Percentiles rank a stretch among this genome's conserved stretches.
Conservation (phyloP, 306 rosid genomes). For the Alnus glutinosa region DNA sequence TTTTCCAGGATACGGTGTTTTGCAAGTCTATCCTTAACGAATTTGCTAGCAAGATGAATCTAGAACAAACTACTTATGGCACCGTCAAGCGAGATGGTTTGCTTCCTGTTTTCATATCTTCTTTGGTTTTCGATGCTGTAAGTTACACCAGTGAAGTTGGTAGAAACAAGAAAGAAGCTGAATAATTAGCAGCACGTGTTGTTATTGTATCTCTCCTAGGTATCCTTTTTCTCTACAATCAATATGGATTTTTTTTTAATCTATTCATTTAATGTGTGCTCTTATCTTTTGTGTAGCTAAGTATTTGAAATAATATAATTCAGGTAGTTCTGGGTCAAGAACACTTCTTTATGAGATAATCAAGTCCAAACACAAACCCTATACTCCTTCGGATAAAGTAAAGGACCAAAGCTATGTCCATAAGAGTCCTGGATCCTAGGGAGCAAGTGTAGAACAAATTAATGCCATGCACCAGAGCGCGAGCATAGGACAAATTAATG, state of each 20-base stretch:
- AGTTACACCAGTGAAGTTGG: constrained; percentile 34
- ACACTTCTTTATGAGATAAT: constrained; percentile 22
- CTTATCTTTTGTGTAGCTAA: too few relatives aligned
- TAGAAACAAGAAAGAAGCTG: constrained; percentile 60
- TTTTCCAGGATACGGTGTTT: constrained; percentile 12
- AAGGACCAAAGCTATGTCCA: not conserved
- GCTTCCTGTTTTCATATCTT: constrained; percentile 39
- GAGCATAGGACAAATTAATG: not conserved
- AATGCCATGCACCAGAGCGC: not conserved
- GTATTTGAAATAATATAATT: too few relatives aligned
- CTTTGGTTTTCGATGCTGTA: constrained; percentile 49
- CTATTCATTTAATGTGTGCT: constrained; percentile 12
- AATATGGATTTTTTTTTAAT: not conserved
- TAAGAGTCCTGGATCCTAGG: too few relatives aligned
- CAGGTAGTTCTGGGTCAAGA: too few relatives aligned
- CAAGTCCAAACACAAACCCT: constrained; percentile 40
- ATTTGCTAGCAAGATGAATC: constrained; percentile 47
- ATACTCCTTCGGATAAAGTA: constrained; percentile 14
- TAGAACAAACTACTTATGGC: constrained; percentile 35
- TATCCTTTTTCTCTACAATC: constrained; percentile 24
- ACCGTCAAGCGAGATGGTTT: constrained; percentile 26
- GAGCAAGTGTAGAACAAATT: too few relatives aligned
- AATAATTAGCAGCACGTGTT: constrained; percentile 54
- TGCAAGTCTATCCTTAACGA: constrained; percentile 57
- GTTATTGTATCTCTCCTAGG: constrained; percentile 52